Evolutionary conservation across 2,329 filamentous ascomycete genomes (phyloP).

Genomic region (Aspergillus arachidicola): DNA sequence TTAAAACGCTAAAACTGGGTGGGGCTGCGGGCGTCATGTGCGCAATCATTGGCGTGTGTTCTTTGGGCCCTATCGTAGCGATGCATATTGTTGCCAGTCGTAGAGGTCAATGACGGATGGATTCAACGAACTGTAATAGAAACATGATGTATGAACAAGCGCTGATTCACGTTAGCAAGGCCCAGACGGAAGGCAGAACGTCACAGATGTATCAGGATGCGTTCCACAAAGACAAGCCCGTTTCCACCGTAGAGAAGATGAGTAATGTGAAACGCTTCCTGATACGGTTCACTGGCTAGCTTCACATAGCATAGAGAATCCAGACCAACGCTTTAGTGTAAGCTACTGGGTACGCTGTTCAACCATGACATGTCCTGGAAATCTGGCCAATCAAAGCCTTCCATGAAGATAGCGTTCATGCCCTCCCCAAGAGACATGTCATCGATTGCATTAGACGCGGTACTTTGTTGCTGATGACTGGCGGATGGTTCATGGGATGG

Average conservation of each 20-base stretch:
- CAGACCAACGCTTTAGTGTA: constrained; percentile 20
- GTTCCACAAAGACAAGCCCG: not conserved
- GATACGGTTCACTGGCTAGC: not conserved
- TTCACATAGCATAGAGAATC: not conserved
- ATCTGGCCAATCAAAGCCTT: constrained; percentile 31
- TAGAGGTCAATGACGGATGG: not conserved
- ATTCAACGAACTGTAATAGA: not conserved
- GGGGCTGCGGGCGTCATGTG: constrained; percentile 40
- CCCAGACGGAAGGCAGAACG: not conserved
- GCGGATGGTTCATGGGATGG: constrained; percentile 4
- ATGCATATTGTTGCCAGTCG: constrained; percentile 29
- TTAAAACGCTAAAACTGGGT: constrained; percentile 36
- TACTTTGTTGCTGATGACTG: not conserved
- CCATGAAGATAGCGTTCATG: constrained; percentile 27
- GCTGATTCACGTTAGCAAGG: not conserved
- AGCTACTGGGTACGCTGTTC: constrained; percentile 35
- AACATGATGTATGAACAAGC: not conserved
- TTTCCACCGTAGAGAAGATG: not conserved
- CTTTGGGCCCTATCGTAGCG: constrained; percentile 34
- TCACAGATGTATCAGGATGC: not conserved
- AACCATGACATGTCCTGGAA: constrained; percentile 41
- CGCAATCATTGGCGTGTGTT: constrained; percentile 39
- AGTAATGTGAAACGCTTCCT: too few species aligned
- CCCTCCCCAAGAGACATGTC: constrained; percentile 33
- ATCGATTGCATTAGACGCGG: constrained; percentile 11